Conservation (phyloP, 257 asterid genomes). For the Solanum piurae region DNA sequence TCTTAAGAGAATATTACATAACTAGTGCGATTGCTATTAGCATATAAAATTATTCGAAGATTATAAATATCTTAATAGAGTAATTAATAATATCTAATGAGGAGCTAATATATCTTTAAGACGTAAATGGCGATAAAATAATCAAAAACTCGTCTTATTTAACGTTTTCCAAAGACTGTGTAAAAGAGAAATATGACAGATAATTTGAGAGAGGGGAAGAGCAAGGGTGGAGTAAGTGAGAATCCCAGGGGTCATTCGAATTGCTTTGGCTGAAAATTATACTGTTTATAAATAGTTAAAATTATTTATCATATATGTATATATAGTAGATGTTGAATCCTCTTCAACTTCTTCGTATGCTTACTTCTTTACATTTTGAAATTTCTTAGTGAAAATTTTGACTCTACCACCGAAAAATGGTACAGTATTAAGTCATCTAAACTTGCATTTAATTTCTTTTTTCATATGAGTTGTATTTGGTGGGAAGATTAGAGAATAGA, state of each 20-base stretch:
- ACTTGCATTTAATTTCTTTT: neutral
- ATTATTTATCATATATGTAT: neutral
- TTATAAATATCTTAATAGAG: neutral
- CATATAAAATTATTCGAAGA: neutral
- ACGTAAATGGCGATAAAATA: neutral
- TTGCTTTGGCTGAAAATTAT: fast-evolving
- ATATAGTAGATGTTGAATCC: neutral
- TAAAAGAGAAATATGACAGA: neutral
- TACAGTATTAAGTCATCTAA: neutral
- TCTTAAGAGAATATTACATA: neutral
- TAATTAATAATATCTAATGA: neutral
- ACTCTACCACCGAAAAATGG: fast-evolving
- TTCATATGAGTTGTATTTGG: neutral
- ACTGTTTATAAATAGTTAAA: neutral
- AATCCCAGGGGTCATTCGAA: neutral
- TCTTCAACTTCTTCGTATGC: too few species aligned
- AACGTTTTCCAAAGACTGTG: fast-evolving
- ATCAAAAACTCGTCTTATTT: neutral
- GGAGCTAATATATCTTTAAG: neutral
- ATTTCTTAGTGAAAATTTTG: fast-evolving
- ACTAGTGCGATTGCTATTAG: neutral
- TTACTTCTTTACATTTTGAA: neutral
- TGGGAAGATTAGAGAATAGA: neutral
- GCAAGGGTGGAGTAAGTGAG: neutral
- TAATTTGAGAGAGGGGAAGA: neutral